phyloP scores from a whole-genome alignment of 129 eudicot genomes.

The Centaurea solstitialis region DNA sequence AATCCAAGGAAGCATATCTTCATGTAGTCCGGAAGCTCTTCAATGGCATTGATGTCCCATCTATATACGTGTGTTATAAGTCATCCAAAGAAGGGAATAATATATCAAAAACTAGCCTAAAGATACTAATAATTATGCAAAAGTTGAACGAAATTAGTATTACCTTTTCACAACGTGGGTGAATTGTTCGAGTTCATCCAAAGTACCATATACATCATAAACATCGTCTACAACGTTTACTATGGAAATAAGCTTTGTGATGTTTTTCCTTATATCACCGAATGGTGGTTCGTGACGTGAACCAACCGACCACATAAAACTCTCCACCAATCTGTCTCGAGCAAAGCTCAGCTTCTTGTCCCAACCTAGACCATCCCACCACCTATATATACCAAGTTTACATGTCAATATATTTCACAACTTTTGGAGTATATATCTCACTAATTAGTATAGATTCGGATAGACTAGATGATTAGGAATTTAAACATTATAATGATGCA shows the following conservation, averaged over 20 bases:
- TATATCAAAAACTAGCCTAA: neutral
- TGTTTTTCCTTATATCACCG: slow-evolving; percentile 25
- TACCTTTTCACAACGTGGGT: slow-evolving; percentile 42
- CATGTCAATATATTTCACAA: neutral
- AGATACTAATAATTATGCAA: neutral
- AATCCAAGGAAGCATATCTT: slow-evolving; percentile 32
- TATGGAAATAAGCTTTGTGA: slow-evolving; percentile 24
- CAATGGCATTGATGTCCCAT: neutral
- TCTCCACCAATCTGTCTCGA: slow-evolving; percentile 46
- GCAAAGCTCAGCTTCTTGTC: slow-evolving; percentile 34
- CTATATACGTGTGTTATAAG: neutral
- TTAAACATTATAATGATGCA: neutral
- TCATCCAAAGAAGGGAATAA: neutral
- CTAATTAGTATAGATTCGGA: neutral
- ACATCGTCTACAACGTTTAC: slow-evolving; percentile 39
- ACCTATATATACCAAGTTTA: slow-evolving; percentile 9
- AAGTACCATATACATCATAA: slow-evolving; percentile 49
- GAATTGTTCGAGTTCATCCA: slow-evolving; percentile 23
- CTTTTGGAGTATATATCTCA: neutral
- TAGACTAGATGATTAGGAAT: neutral
- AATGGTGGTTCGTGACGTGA: slow-evolving; percentile 33
- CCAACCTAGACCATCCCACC: slow-evolving; percentile 34
- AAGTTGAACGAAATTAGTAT: neutral
- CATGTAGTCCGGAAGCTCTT: neutral
- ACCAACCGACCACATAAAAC: slow-evolving; percentile 40